phyloP scores from a whole-genome alignment of 306 rosid species.

The Purshia tridentata region DNA sequence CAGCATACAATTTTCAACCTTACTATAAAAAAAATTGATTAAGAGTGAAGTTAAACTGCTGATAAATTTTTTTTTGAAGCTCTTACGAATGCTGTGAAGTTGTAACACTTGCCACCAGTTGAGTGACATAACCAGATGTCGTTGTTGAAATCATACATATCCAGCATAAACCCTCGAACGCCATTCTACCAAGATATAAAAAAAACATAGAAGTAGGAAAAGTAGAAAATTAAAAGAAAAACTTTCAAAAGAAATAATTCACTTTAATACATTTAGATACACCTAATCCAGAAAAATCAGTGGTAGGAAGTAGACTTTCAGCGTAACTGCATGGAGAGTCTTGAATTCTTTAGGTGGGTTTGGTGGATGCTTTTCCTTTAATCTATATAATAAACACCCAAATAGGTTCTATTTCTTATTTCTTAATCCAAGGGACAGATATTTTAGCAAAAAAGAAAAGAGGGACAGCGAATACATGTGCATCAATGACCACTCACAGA shows the following conservation, averaged over 20 bases:
- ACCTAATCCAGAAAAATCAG: neutral
- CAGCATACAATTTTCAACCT: constrained; percentile 3
- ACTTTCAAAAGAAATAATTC: neutral
- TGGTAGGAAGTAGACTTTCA: neutral
- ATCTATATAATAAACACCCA: neutral
- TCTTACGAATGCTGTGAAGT: constrained; percentile 89
- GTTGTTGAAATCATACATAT: constrained; percentile 78
- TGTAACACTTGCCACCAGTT: constrained; percentile 50
- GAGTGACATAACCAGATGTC: constrained; percentile 93
- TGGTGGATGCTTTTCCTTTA: constrained; percentile 19
- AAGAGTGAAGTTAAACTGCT: neutral
- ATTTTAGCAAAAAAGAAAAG: neutral
- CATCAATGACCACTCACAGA: neutral
- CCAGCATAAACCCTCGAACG: constrained; percentile 88
- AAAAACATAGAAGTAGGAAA: neutral
- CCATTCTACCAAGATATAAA: constrained; percentile 54
- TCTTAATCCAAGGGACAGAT: constrained; percentile 4
- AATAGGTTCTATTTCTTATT: constrained; percentile 1
- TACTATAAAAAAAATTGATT: neutral
- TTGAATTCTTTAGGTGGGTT: constrained; percentile 7
- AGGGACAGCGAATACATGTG: neutral
- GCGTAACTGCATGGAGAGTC: neutral
- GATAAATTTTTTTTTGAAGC: neutral
- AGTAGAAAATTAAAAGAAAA: neutral
- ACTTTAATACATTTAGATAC: neutral